Evolutionary conservation across 495 filamentous ascomycete species (phyloP), one percentile per base, ranked within the genome.

Genomic region (Xylaria grammica): DNA sequence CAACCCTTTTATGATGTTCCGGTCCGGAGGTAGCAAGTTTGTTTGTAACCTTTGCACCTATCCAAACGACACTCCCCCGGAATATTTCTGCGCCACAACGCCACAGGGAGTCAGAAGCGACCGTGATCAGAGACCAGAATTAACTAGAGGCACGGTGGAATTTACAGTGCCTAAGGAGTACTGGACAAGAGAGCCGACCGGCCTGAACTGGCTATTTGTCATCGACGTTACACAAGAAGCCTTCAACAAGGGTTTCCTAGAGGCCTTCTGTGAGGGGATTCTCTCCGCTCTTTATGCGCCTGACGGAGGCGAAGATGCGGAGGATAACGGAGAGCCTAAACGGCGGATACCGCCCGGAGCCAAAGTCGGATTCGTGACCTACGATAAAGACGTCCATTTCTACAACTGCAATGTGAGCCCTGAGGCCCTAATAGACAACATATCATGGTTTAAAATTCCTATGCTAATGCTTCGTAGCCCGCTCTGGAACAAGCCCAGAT

Each of bases 41-140:
- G 92, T 96, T 60, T 99, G 95, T 78, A 99, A 99, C 71, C 94
- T 99, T 82, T 99, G 95, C 79, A 94, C 89, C 24, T 97, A 97
- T 78, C 92, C 96, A 4, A 98, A 98, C 74, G 96, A 99, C 75
- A 94, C 96, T 5, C 82, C 92, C 1, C 76, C 90, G 1, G 95
- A 97, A 70, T 99, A 99, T 74, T 98, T 96, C 72, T 89, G 91
- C 34, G 92, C 96, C 32, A 88, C 92, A 48, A 94, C 92, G 70
- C 92, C 94, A 20, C 89, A 90, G 38, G 96, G 96, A 29, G 83
- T 90, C 38, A 90, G 95, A 55, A 87, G 96, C 29, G 95, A 99
- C 74, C 87, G 95, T 42, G 86, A 91, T 74, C 91, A 96, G 72
- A 82, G 95, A 60, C 96, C 95, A 3, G 95, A 99, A 74, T 79